Evolutionary conservation across 2,329 filamentous ascomycete species (phyloP).

Genomic region (Aureobasidium sp.): DNA sequence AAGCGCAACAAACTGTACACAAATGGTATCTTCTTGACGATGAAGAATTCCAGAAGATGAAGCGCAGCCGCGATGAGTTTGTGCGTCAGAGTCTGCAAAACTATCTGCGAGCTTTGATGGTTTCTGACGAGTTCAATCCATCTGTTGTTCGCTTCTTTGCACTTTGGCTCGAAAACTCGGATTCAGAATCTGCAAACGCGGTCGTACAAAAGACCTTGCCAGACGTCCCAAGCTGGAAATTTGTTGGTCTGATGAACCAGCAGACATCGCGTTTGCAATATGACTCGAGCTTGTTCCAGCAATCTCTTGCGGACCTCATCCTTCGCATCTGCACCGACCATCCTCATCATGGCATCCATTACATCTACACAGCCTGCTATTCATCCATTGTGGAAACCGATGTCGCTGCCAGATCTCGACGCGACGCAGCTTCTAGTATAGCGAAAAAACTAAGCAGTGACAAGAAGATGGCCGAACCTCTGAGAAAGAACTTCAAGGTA

Average conservation of each 20-base stretch:
- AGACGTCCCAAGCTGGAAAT: constrained; percentile 80
- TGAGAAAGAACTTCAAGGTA: constrained; percentile 64
- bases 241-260: constrained; percentile 89
- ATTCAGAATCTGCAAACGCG: constrained; percentile 65
- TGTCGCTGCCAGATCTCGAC: constrained; percentile 62
- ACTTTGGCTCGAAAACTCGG: constrained; percentile 82
- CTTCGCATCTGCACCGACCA: constrained; percentile 83
- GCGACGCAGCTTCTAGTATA: constrained; percentile 62
- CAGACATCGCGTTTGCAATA: constrained; percentile 84
- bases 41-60: constrained; percentile 71
- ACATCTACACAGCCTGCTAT: constrained; percentile 77
- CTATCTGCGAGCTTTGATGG: constrained; percentile 74
- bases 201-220: constrained; percentile 62
- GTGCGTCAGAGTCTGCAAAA: constrained; percentile 86
- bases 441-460: constrained; percentile 50
- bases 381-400: constrained; percentile 54
- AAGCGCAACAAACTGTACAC: constrained; percentile 54
- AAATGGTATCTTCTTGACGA: constrained; percentile 88
- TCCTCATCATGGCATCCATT: constrained; percentile 94
- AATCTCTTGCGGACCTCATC: constrained; percentile 62
- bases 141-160: constrained; percentile 88
- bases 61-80: constrained; percentile 68
- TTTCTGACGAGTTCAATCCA: constrained; percentile 81
- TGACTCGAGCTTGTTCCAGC: constrained; percentile 62
- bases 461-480: constrained; percentile 47